phyloP scores from a whole-genome alignment of 768 basidiomycete genomes.

The Tephrocybe sp. region DNA sequence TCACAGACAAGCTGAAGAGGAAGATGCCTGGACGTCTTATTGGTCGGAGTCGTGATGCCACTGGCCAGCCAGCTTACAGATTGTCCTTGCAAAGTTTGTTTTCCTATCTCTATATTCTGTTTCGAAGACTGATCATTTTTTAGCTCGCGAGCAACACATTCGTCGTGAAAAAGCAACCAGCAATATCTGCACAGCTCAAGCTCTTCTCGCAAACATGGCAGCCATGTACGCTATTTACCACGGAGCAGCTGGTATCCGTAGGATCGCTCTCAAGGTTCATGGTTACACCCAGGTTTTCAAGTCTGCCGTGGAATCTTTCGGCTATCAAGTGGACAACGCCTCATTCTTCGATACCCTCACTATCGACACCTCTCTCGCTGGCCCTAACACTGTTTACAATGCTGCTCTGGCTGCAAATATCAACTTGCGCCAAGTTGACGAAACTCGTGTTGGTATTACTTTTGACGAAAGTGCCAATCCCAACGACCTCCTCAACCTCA shows the following conservation, averaged over 20 bases:
- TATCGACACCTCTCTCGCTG: conserved; percentile 63
- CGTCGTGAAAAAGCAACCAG: conserved; percentile 97
- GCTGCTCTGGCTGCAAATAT: conserved; percentile 64
- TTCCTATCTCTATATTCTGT: background rate
- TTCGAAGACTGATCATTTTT: background rate
- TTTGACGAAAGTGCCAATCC: conserved; percentile 88
- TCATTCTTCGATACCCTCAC: conserved; percentile 92
- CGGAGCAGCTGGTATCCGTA: conserved; percentile 80
- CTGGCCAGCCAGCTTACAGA: conserved; percentile 87
- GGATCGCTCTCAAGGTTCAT: conserved; percentile 92
- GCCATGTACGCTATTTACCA: conserved; percentile 99
- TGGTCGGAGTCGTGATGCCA: conserved; percentile 82
- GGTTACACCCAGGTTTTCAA: conserved; percentile 79
- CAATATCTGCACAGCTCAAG: conserved; percentile 98
- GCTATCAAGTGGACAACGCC: conserved; percentile 71
- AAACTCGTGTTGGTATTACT: conserved; percentile 78
- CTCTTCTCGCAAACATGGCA: conserved; percentile 97
- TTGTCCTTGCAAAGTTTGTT: conserved; percentile 90
- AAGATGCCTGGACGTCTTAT: conserved; percentile 99
- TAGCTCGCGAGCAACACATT: conserved; percentile 95
- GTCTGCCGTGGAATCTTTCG: conserved; percentile 62
- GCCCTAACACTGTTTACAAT: conserved; percentile 65
- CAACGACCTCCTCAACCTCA: conserved; percentile 70
- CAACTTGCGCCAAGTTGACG: conserved; percentile 82
- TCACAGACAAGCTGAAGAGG: conserved; percentile 87